Percentiles rank a stretch among this genome's conserved stretches.
Evolutionary conservation across 2,329 filamentous ascomycete genomes (phyloP).

Genomic region (Curvularia sp.): DNA sequence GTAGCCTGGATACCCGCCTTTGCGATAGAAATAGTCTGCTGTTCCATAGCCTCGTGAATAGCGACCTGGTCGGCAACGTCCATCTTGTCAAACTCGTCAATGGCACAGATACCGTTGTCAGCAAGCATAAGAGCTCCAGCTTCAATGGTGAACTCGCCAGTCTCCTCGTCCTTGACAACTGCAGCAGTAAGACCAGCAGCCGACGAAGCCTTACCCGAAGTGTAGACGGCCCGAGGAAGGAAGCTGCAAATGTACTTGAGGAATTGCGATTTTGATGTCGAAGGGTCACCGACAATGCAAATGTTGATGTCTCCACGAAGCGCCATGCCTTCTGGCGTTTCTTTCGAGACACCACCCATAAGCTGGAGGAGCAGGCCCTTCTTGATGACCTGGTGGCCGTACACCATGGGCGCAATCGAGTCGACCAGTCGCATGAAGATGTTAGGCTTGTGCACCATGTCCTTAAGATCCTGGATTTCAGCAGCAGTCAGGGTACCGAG

Average conservation of each 20-base stretch:
- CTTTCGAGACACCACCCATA: slow-evolving; percentile 93
- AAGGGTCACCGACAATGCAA: slow-evolving; percentile 96
- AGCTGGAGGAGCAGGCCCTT: slow-evolving; percentile 93
- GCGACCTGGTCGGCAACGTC: slow-evolving; percentile 96
- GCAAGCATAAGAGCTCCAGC: slow-evolving; percentile 97
- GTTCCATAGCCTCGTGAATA: slow-evolving; percentile 99
- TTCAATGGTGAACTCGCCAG: slow-evolving; percentile 98
- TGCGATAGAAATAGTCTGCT: slow-evolving; percentile 98
- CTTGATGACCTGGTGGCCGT: slow-evolving; percentile 96
- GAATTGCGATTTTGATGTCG: slow-evolving; percentile 97
- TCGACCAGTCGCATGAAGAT: slow-evolving; percentile 93
- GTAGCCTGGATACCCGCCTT: slow-evolving; percentile 99
- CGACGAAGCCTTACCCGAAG: slow-evolving; percentile 95
- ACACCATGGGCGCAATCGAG: slow-evolving; percentile 95
- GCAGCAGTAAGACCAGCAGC: slow-evolving; percentile 96
- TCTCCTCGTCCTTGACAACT: slow-evolving; percentile 97
- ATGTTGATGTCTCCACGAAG: slow-evolving; percentile 98
- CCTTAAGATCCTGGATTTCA: slow-evolving; percentile 89
- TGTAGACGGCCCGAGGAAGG: slow-evolving; percentile 95
- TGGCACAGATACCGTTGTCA: slow-evolving; percentile 95
- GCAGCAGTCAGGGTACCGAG: slow-evolving; percentile 82
- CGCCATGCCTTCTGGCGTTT: slow-evolving; percentile 91
- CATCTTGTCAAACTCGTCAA: slow-evolving; percentile 99
- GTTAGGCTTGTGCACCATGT: slow-evolving; percentile 93
- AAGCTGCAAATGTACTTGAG: slow-evolving; percentile 98